Evolutionary conservation across 2,329 filamentous ascomycete genomes (phyloP).

Genomic region (Sclerotinia subarctica): DNA sequence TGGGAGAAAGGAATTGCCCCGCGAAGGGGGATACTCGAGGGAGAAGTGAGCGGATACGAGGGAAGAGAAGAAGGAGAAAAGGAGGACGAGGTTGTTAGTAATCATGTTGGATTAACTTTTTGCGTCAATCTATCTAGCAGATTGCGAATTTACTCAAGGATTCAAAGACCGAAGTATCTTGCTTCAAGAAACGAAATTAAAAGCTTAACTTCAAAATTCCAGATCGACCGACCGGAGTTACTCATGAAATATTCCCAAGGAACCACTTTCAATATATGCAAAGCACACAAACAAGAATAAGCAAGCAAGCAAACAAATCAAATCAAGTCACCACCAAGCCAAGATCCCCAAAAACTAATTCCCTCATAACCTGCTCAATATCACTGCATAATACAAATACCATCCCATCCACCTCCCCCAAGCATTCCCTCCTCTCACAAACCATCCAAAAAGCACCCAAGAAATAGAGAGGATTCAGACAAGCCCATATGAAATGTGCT

Average conservation of each 20-base stretch:
- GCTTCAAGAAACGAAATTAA: neutral
- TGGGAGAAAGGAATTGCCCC: slow-evolving; percentile 18
- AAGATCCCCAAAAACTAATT: neutral
- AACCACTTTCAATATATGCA: too few species aligned
- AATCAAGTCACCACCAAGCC: neutral
- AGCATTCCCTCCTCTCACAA: neutral
- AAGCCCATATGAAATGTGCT: slow-evolving; percentile 11
- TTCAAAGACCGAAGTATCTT: too few species aligned
- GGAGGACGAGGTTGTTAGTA: neutral
- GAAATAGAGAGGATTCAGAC: neutral
- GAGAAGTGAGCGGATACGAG: slow-evolving; percentile 22
- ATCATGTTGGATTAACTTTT: neutral
- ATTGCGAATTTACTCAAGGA: neutral
- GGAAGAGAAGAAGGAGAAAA: slow-evolving; percentile 2
- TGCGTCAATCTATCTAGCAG: too few species aligned
- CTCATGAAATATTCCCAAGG: neutral
- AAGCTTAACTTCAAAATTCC: neutral
- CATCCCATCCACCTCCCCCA: neutral
- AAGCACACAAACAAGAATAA: neutral
- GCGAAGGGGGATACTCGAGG: slow-evolving; percentile 17
- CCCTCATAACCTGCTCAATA: slow-evolving; percentile 17
- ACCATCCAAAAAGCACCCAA: too few species aligned
- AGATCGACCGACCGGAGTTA: neutral
- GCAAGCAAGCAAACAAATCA: too few species aligned
- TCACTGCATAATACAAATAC: too few species aligned